phyloP scores from a whole-genome alignment of 108 stramenopile genomes.

The Ochromonas danica region DNA sequence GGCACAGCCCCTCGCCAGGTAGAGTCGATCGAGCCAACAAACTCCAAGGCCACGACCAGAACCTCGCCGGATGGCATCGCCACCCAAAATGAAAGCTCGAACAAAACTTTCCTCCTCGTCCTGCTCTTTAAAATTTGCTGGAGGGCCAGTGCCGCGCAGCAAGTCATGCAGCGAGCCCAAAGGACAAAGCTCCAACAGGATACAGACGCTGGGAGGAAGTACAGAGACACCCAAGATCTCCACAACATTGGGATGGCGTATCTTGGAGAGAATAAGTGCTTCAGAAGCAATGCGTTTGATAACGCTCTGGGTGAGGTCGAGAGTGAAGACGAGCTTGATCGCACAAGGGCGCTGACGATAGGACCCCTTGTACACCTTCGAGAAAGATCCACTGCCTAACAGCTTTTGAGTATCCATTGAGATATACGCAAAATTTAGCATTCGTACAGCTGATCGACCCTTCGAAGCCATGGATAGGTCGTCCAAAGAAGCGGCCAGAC shows the following conservation, averaged over 20 bases:
- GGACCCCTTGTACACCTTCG: slow-evolving; percentile 10
- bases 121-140: not conserved
- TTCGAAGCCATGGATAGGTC: not conserved
- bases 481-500: not conserved
- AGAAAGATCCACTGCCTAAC: slow-evolving; percentile 30
- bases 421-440: slow-evolving; percentile 18
- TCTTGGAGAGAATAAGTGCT: not conserved
- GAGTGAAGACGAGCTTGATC: slow-evolving; percentile 33
- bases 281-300: slow-evolving; percentile 20
- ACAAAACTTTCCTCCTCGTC: not conserved
- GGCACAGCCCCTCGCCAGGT: slow-evolving; percentile 22
- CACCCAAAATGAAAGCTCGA: not conserved
- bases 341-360: slow-evolving; percentile 12
- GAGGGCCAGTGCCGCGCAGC: not conserved
- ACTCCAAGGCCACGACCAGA: not conserved
- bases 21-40: slow-evolving; percentile 16
- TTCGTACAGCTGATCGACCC: not conserved
- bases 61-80: not conserved
- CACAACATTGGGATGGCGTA: slow-evolving; percentile 25
- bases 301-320: slow-evolving; percentile 20
- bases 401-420: not conserved
- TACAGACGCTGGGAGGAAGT: slow-evolving; percentile 34
- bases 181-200: slow-evolving; percentile 26
- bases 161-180: slow-evolving; percentile 20
- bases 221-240: slow-evolving; percentile 31